Base-by-base conservation (phyloP, 2,329 filamentous ascomycete genomes). In the Penicillium capsulatum region DNA sequence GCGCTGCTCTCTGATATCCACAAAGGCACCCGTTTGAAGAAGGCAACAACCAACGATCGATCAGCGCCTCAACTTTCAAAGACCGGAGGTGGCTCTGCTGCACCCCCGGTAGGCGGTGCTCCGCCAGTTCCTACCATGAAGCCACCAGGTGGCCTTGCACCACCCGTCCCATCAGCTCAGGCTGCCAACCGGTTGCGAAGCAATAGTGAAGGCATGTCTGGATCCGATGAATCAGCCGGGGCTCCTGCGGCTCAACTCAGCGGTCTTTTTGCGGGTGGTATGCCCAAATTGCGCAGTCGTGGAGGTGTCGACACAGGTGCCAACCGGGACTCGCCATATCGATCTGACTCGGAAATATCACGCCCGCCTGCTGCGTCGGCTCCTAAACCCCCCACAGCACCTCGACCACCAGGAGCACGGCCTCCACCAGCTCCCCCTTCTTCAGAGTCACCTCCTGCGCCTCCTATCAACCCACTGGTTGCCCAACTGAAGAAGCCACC, bases 241-340 rank as follows among this genome's bases (percentile, higher is more conserved):
- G 59, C 65, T 51, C 77, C 83, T 15, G 66, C 79, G 14, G 79
- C 86, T 33, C 91, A 96, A 61, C 66, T 97, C 8, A 91, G 74
- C 19, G 92, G 92, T 1, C 66, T 98, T 17, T 95, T 98, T 60
- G 88, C 86, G 1, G 90, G 88, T 24, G 92, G 91, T 26, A 97
- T 97, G 79, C 92, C 92, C 2, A 97, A 96, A 69, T 64, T 98
- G 58, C 86, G 86, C 64, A 96, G 94, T 71, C 85, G 88, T 40
- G 90, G 86, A 33, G 84, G 84, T 27, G 73, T 91, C 43, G 77
- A 88, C 64, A 91, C 86, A 1, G 86, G 82, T 62, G 84, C 84
- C 50, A 80, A 76, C 51, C 73, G 72, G 47, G 81, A 81, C 49
- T 79, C 87, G 20, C 81, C 86, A 44, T 91, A 91, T 60, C 68